Evolutionary conservation across 805 yeast genomes (phyloP), one percentile per base, ranked within the genome.

Genomic region (Sugiyamaella mastotermitis): DNA sequence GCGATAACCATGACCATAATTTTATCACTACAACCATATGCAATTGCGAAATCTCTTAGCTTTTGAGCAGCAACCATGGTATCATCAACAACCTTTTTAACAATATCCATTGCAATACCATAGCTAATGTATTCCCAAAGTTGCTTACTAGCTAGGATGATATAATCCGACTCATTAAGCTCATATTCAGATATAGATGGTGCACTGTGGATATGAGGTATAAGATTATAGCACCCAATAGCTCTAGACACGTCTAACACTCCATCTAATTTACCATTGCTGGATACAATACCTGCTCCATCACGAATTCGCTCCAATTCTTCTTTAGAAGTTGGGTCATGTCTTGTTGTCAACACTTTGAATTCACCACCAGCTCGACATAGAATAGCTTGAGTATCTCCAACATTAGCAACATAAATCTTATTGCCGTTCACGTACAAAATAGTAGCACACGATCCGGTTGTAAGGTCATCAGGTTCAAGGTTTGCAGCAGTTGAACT

Each of bases 41-140:
- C 80, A 43, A 90, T 76, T 1, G 97, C 97, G 65, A 82, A 86
- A 60, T 92, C 98, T 53, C 97, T 76, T 49, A 92, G 67, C 53
- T 83, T 86, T 50, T 86, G 94, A 0, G 98, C 97, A 1, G 97
- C 97, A 18, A 78, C 58, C 77, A 85, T 80, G 2, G 97, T 94
- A 49, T 84, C 85, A 14, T 78, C 78, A 3, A 53, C 37, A 51
- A 80, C 84, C 45, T 80, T 84, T 44, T 95, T 71, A 10, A 88
- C 80, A 40, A 92, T 78, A 60, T 92, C 98, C 24, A 88, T 94
- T 0, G 94, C 96, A 10, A 85, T 71, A 51, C 87, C 94, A 47
- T 76, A 77, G 6, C 87, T 75, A 45, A 92, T 71, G 50, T 70
- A 75, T 42, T 88, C 87, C 96, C 97, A 92, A 34, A 92, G 60